Conservation (phyloP, 306 rosid species). For the Herpetospermum pedunculosum region DNA sequence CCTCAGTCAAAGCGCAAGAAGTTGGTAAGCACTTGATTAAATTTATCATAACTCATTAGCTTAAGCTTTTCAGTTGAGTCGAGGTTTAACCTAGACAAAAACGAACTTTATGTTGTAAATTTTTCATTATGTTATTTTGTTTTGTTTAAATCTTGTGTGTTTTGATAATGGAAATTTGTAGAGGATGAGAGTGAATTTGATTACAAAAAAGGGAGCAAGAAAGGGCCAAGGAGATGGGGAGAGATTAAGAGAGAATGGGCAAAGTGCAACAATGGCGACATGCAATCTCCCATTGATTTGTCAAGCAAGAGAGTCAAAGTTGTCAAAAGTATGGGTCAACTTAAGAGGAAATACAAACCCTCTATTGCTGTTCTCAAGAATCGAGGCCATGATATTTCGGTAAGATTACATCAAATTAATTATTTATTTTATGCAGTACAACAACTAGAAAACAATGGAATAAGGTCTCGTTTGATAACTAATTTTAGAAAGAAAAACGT, state of each 20-base stretch:
- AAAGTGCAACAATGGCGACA: slow-evolving; percentile 31
- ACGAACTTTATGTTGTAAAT: too few relatives aligned
- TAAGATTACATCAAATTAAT: slow-evolving; percentile 17
- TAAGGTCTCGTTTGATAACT: too few relatives aligned
- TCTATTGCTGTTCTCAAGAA: slow-evolving; percentile 36
- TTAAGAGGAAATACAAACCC: slow-evolving; percentile 24
- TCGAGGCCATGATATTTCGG: slow-evolving; percentile 65
- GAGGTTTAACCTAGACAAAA: too few relatives aligned
- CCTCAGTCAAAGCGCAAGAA: slow-evolving; percentile 42
- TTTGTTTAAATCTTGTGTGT: not conserved
- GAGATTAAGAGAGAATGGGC: slow-evolving; percentile 34
- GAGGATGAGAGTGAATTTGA: slow-evolving; percentile 22
- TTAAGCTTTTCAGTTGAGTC: too few relatives aligned
- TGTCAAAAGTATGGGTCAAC: slow-evolving; percentile 18
- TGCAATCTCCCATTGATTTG: slow-evolving; percentile 70
- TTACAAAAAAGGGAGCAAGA: slow-evolving; percentile 9
- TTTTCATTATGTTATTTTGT: too few relatives aligned
- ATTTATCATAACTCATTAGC: too few relatives aligned
- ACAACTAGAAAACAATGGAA: too few relatives aligned
- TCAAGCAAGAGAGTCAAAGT: slow-evolving; percentile 19
- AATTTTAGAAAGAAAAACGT: too few relatives aligned
- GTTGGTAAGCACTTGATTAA: slow-evolving; percentile 42
- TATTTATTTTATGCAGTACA: too few relatives aligned
- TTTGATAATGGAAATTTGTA: not conserved
- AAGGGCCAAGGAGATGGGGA: slow-evolving; percentile 20